Conservation (phyloP, 176 grass and related monocot genomes). For the Oryza glaberrima region DNA sequence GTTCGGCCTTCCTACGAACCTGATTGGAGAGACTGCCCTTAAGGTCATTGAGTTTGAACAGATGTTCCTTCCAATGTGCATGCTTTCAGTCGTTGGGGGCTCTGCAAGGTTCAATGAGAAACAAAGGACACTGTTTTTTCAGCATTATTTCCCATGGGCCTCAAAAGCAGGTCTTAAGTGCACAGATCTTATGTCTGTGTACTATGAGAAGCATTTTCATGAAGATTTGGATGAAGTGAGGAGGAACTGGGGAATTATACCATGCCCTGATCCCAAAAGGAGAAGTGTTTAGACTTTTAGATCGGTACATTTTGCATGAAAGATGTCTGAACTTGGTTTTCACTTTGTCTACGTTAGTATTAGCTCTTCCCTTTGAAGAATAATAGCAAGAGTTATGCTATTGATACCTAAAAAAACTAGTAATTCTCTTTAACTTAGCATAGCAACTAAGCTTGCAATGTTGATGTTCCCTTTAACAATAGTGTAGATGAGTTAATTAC, state of each 20-base stretch:
- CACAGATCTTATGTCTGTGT: conserved; percentile 85
- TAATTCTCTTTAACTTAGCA: not conserved
- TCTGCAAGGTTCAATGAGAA: conserved; percentile 81
- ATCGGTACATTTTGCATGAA: not conserved
- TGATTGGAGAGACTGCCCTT: conserved; percentile 90
- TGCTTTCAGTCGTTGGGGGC: conserved; percentile 77
- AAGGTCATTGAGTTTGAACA: conserved; percentile 98
- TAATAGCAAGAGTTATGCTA: not conserved
- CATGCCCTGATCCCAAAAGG: conserved; percentile 60
- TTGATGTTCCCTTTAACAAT: not conserved
- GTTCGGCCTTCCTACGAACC: conserved; percentile 84
- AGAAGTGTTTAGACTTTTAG: conserved; percentile 41
- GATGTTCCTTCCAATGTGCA: conserved; percentile 96
- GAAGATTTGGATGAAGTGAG: conserved; percentile 78
- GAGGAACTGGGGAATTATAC: conserved; percentile 74
- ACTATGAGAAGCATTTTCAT: conserved; percentile 85
- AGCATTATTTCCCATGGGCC: conserved; percentile 87
- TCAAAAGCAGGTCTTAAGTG: conserved; percentile 60
- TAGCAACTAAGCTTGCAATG: not conserved
- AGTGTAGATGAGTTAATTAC: not conserved
- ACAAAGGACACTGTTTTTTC: conserved; percentile 72
- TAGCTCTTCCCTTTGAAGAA: not conserved
- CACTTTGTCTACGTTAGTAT: not conserved
- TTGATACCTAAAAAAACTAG: not conserved
- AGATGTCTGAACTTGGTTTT: conserved; percentile 1